Evolutionary conservation across 768 basidiomycete genomes (phyloP), one percentile per base, ranked within the genome.

Genomic region (Termitomyces sp.): DNA sequence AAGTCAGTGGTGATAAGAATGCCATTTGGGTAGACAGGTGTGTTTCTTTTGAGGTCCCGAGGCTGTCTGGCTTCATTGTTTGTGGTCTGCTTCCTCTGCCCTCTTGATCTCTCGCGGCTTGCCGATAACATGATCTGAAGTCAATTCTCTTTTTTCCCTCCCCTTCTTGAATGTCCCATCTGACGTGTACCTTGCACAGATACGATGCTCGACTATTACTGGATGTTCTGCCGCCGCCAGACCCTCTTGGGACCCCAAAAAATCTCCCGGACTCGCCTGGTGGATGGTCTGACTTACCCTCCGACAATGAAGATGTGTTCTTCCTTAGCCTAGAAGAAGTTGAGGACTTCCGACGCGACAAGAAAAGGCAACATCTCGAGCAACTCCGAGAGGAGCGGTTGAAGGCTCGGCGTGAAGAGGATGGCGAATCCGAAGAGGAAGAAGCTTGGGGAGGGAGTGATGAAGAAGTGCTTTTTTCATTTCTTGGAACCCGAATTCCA

Each of bases 211-310:
- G 91, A 3, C 82, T 94, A 19, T 73, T 94, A 16, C 73, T 93
- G 25, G 54, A 55, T 37, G 47, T 37, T 44, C 27, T 54, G 10
- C 34, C 51, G 14, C n/a, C 28, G 12, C 40, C 44, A 5, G 16
- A 43, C n/a, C 14, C 27, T 25, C 27, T 7, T 1, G 7, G 16
- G 16, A 47, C 23, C 27, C 3, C 19, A 3, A 54, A 44, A 32
- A 9, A 56, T 14, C 45, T 45, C 19, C 66, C 77, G 1, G 69
- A 67, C 23, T 82, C 85, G 0, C 80, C 83, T 2, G 71, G 77
- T 3, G 89, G 88, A 8, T 94, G 91, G 91, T 87, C 86, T 0
- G 88, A 92, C 67, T 78, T 94, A 2, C 86, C 91, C 5, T 93
- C 92, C 0, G 92, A 94, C 64, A 67, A 83, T 5, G 93, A 94